Conservation (phyloP, 129 eudicot species). For the Flaveria trinervia region DNA sequence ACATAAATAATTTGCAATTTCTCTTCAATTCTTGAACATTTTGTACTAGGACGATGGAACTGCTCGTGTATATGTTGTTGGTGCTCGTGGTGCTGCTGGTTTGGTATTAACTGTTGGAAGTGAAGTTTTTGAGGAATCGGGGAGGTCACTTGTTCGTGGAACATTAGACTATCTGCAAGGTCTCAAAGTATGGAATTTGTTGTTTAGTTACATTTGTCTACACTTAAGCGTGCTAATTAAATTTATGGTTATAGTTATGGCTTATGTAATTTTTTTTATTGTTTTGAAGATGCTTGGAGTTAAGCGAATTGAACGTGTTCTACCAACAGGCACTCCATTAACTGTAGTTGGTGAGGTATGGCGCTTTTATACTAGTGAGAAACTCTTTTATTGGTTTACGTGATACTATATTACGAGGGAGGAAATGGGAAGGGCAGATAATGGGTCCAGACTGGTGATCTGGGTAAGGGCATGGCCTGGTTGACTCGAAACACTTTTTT, state of each 20-base stretch:
- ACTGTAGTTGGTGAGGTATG: slow-evolving; percentile 99
- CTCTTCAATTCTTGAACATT: not conserved
- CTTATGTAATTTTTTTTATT: slow-evolving; percentile 24
- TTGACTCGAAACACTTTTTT: not conserved
- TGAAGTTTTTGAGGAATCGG: slow-evolving; percentile 94
- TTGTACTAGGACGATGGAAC: slow-evolving; percentile 85
- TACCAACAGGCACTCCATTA: slow-evolving; percentile 90
- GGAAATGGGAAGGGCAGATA: not conserved
- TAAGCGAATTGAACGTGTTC: slow-evolving; percentile 90
- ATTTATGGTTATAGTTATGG: slow-evolving; percentile 10
- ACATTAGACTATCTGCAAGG: slow-evolving; percentile 94
- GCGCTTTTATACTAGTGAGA: slow-evolving; percentile 9
- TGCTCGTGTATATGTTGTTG: slow-evolving; percentile 79
- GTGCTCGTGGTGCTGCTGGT: slow-evolving; percentile 96
- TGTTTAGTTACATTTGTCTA: not conserved
- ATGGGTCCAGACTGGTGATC: not conserved
- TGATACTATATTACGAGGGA: not conserved
- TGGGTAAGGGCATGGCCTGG: not conserved
- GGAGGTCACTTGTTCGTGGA: slow-evolving; percentile 87
- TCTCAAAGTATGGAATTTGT: slow-evolving; percentile 61
- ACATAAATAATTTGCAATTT: not conserved
- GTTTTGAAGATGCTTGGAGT: slow-evolving; percentile 93
- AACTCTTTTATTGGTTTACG: slow-evolving; percentile 10
- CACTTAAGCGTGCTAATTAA: not conserved
- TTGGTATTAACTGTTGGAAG: slow-evolving; percentile 90